Percentiles rank a stretch among this genome's conserved stretches.
Conservation (phyloP, 257 asterid species). For the Solanum pinnatisectum region DNA sequence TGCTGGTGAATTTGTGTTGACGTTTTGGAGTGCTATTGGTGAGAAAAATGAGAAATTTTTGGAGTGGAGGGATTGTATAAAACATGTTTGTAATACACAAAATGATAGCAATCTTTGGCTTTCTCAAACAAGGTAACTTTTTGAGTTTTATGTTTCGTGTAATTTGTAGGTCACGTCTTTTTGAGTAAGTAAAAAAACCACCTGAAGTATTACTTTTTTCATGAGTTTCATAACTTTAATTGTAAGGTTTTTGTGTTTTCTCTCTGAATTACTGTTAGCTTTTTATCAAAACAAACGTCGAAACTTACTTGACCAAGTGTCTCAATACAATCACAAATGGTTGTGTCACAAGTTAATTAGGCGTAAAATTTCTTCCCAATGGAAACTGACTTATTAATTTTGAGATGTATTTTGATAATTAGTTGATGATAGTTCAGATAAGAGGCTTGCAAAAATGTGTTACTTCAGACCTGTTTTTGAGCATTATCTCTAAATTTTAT, state of each 20-base stretch:
- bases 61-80: conserved; percentile 44
- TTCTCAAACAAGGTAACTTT: neutral
- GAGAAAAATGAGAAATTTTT: conserved; percentile 23
- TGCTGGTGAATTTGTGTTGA: conserved; percentile 18
- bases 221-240: too few species aligned
- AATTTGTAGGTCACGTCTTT: neutral
- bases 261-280: too few species aligned
- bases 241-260: neutral
- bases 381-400: too few species aligned
- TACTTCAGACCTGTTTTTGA: neutral
- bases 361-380: neutral
- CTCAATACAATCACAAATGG: neutral
- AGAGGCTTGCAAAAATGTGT: neutral
- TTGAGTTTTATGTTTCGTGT: neutral
- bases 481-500: neutral
- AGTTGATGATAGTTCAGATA: neutral
- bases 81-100: conserved; percentile 18
- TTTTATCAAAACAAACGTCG: neutral
- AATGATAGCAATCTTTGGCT: neutral
- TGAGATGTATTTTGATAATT: neutral
- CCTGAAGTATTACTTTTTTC: too few species aligned
- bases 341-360: neutral
- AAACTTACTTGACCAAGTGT: neutral
- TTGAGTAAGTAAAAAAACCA: neutral
- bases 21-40: conserved; percentile 1